phyloP scores from a whole-genome alignment of 2,329 filamentous ascomycete genomes.

The Curvularia spicifera region DNA sequence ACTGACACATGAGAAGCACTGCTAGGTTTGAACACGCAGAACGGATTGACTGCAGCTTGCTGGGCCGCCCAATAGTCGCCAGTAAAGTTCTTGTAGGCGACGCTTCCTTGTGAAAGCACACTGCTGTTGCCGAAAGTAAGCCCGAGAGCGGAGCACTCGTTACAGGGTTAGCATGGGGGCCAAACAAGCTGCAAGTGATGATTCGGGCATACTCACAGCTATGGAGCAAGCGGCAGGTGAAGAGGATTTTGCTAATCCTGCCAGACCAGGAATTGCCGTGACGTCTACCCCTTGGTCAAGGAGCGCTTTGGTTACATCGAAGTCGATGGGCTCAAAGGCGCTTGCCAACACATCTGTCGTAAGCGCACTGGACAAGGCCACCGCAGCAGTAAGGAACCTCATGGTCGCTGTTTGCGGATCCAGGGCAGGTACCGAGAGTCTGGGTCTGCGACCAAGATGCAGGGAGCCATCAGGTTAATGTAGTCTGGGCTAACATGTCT shows the following conservation, averaged over 20 bases:
- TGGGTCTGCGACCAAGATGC: conserved; percentile 8
- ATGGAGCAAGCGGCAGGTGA: conserved; percentile 23
- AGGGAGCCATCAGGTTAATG: conserved; percentile 15
- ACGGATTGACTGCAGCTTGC: conserved; percentile 32
- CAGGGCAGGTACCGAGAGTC: conserved; percentile 7
- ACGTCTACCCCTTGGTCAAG: conserved; percentile 26
- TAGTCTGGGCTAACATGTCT: conserved; percentile 3
- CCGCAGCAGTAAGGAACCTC: conserved; percentile 12
- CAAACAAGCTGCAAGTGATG: background rate
- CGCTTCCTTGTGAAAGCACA: conserved; percentile 22
- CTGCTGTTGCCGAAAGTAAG: conserved; percentile 20
- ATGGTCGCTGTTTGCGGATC: conserved; percentile 11
- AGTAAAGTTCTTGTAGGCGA: conserved; percentile 31
- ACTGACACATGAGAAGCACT: conserved; percentile 28
- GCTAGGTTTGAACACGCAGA: conserved; percentile 39
- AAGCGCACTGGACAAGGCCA: conserved; percentile 8
- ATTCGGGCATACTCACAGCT: conserved; percentile 25
- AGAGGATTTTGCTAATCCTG: conserved; percentile 14
- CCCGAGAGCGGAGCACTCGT: conserved; percentile 28
- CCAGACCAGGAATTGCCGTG: conserved; percentile 23
- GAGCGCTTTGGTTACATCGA: conserved; percentile 32
- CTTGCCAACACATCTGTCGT: conserved; percentile 6
- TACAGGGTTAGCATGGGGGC: background rate
- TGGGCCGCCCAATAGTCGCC: conserved; percentile 35
- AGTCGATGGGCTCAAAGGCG: conserved; percentile 25